phyloP scores from a whole-genome alignment of 2,329 filamentous ascomycete genomes.

The Diaporthe ilicicola region DNA sequence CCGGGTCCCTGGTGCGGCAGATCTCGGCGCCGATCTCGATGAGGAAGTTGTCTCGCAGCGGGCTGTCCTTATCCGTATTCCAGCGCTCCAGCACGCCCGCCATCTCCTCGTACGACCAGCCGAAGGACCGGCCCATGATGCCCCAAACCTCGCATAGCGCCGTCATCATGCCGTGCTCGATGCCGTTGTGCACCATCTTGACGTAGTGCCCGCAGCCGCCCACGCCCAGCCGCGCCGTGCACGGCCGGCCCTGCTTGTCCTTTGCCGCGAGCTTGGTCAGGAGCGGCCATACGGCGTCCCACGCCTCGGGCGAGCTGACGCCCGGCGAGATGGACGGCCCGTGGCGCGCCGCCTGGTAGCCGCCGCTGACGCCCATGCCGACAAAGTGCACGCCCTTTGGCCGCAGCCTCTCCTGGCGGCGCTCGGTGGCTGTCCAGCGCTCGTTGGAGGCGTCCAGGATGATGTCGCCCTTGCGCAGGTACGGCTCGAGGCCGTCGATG shows the following conservation, averaged over 20 bases:
- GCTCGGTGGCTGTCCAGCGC: slow-evolving; percentile 70
- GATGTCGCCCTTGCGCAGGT: slow-evolving; percentile 68
- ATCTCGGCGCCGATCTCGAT: slow-evolving; percentile 71
- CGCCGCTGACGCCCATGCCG: slow-evolving; percentile 74
- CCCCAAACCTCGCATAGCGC: slow-evolving; percentile 71
- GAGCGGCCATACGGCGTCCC: slow-evolving; percentile 68
- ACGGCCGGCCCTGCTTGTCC: slow-evolving; percentile 65
- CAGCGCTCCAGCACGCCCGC: slow-evolving; percentile 67
- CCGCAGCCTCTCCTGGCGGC: slow-evolving; percentile 65
- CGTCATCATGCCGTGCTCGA: slow-evolving; percentile 76
- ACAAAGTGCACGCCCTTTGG: slow-evolving; percentile 70
- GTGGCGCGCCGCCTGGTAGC: slow-evolving; percentile 71
- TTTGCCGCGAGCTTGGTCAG: slow-evolving; percentile 70
- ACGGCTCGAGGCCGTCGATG: slow-evolving; percentile 48
- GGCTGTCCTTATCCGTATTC: slow-evolving; percentile 59
- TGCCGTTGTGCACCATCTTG: slow-evolving; percentile 81
- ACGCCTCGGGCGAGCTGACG: slow-evolving; percentile 60
- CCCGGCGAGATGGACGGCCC: slow-evolving; percentile 75
- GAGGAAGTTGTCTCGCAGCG: slow-evolving; percentile 67
- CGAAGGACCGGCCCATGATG: slow-evolving; percentile 66
- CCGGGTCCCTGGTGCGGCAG: slow-evolving; percentile 55
- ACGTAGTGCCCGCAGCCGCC: slow-evolving; percentile 75
- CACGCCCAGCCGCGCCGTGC: slow-evolving; percentile 67
- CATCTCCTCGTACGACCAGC: slow-evolving; percentile 67
- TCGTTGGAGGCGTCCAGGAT: slow-evolving; percentile 77